These are phyloP conservation scores for Rhodotorula toruloides DNA, from an alignment of 768 basidiomycete species.

Conservation along the genomic window DNA sequence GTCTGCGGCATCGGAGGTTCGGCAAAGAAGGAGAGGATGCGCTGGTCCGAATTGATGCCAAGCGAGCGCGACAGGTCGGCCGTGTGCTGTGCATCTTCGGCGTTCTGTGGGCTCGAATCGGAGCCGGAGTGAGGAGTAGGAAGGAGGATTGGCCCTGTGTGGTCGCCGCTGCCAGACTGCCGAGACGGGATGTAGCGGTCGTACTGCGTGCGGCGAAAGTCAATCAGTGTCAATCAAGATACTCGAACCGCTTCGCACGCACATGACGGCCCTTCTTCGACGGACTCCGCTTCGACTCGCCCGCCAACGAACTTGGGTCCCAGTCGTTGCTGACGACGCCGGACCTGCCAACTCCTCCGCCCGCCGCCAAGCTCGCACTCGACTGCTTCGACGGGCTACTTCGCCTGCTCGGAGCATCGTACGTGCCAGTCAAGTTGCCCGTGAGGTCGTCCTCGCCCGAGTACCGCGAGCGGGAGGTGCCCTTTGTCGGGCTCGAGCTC, in stretches of 20 bases:
- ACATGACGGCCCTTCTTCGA: constrained; percentile 11
- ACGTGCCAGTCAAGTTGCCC: constrained; percentile 13
- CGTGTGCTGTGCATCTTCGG: constrained; percentile 40
- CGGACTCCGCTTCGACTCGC: constrained; percentile 27
- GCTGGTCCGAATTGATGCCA: constrained; percentile 46
- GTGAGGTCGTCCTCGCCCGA: constrained; percentile 11
- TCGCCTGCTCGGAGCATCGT: constrained; percentile 9
- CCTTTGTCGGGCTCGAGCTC: constrained; percentile 17
- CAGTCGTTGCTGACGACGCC: constrained; percentile 26
- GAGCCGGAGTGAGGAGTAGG: not conserved
- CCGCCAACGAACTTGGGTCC: constrained; percentile 6
- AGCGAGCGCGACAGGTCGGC: constrained; percentile 43
- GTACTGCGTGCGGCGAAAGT: not conserved
- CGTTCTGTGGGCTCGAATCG: not conserved
- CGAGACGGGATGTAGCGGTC: constrained; percentile 40
- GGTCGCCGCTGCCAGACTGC: constrained; percentile 20
- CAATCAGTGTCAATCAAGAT: not conserved
- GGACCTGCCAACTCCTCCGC: constrained; percentile 5
- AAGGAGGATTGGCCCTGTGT: constrained; percentile 38
- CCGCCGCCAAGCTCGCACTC: not conserved
- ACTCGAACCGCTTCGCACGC: not conserved
- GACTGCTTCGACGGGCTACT: constrained; percentile 33
- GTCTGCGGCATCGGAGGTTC: constrained; percentile 75
- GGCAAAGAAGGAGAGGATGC: constrained; percentile 75
- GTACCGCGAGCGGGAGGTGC: not conserved